These are phyloP conservation scores for Podospora conica DNA, from an alignment of 495 filamentous ascomycete genomes.

Conservation along the genomic window DNA sequence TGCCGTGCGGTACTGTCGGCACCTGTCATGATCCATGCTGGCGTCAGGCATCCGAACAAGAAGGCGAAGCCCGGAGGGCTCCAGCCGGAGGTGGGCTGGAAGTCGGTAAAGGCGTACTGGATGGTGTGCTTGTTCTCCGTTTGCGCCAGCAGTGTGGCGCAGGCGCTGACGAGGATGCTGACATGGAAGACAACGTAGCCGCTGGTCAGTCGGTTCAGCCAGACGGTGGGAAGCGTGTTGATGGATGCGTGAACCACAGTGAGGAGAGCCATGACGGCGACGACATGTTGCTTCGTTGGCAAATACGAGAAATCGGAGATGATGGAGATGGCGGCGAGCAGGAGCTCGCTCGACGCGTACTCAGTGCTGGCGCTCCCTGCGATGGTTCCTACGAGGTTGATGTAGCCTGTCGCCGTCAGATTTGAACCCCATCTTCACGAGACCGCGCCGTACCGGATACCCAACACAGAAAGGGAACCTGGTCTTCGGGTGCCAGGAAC, in stretches of 20 bases:
- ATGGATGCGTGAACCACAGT: constrained; percentile 50
- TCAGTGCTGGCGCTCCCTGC: constrained; percentile 60
- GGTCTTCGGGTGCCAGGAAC: constrained; percentile 34
- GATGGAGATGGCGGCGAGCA: constrained; percentile 61
- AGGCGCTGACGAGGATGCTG: constrained; percentile 50
- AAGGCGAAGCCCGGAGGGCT: constrained; percentile 58
- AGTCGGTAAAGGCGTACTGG: constrained; percentile 57
- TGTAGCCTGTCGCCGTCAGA: constrained; percentile 45
- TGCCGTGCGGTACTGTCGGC: constrained; percentile 30
- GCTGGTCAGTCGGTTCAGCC: constrained; percentile 60
- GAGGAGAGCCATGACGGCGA: constrained; percentile 56
- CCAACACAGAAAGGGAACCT: constrained; percentile 45
- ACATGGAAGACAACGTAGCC: constrained; percentile 62
- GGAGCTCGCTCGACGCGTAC: constrained; percentile 62
- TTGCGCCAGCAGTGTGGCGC: constrained; percentile 53
- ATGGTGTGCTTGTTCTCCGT: constrained; percentile 55
- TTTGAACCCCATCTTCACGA: neutral
- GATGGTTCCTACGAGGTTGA: constrained; percentile 62
- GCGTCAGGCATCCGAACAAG: constrained; percentile 62
- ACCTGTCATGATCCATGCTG: constrained; percentile 57
- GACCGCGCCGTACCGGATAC: constrained; percentile 26
- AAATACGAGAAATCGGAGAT: constrained; percentile 48
- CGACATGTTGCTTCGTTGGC: constrained; percentile 46
- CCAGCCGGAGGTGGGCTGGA: constrained; percentile 57
- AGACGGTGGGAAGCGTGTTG: constrained; percentile 56